A percentile compares a stretch with the other conserved stretches of the same genome.
These are phyloP conservation scores for Saccharomycopsis oosterbeekiorum DNA, from an alignment of 805 yeast genomes.

Conservation along the genomic window DNA sequence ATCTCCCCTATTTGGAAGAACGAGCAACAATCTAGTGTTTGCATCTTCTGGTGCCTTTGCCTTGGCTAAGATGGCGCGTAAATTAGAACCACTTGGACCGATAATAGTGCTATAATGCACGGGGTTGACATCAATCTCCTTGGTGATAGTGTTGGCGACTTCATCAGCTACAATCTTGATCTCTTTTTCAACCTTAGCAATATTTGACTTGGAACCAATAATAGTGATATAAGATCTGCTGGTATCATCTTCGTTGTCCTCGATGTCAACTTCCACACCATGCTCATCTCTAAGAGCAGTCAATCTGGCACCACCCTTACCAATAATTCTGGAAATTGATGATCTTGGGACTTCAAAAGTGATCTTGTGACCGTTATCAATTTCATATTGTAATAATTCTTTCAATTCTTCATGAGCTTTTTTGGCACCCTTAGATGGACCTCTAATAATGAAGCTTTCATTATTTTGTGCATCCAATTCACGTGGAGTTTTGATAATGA, in stretches of 20 bases:
- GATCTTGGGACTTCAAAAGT: constrained; percentile 57
- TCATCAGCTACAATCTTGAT: constrained; percentile 57
- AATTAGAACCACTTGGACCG: constrained; percentile 68
- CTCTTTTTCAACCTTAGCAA: constrained; percentile 58
- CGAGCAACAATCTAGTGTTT: constrained; percentile 45
- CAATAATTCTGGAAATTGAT: constrained; percentile 80
- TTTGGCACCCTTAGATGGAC: constrained; percentile 83
- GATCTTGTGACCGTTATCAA: constrained; percentile 67
- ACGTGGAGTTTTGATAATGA: constrained; percentile 67
- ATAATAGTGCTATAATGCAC: constrained; percentile 66
- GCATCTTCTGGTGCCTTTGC: constrained; percentile 64
- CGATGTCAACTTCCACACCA: constrained; percentile 43
- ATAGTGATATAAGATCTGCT: constrained; percentile 47
- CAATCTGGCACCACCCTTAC: constrained; percentile 77
- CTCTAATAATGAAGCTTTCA: constrained; percentile 62
- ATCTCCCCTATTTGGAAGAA: constrained; percentile 59
- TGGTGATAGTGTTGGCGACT: constrained; percentile 49
- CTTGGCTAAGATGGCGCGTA: constrained; percentile 60
- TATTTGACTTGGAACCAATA: constrained; percentile 67
- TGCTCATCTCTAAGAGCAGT: constrained; percentile 62
- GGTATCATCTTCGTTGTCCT: constrained; percentile 33
- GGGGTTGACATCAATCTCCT: constrained; percentile 56
- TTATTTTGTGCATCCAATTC: constrained; percentile 33
- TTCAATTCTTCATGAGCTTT: constrained; percentile 76
- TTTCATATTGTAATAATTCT: constrained; percentile 78